A percentile compares a stretch with the other conserved stretches of the same genome.
These are phyloP conservation scores for Nidularia sp. DNA, from an alignment of 768 basidiomycete species.

Conservation along the genomic window DNA sequence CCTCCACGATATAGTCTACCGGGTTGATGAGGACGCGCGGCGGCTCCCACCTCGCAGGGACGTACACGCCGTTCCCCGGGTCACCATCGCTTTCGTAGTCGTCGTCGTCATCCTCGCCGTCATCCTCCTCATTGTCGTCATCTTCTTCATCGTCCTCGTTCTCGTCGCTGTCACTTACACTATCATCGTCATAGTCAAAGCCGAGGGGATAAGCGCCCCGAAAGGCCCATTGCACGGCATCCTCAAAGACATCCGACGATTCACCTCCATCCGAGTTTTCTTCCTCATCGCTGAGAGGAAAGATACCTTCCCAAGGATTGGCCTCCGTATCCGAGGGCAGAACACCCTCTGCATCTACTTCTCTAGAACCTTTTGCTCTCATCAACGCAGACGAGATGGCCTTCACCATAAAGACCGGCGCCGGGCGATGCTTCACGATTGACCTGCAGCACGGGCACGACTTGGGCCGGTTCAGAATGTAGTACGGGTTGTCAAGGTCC, in stretches of 20 bases:
- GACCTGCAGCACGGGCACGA: slow-evolving; percentile 73
- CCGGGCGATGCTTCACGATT: slow-evolving; percentile 50
- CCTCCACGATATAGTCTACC: slow-evolving; percentile 12
- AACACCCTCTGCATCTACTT: slow-evolving; percentile 6
- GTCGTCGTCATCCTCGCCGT: slow-evolving; percentile 20
- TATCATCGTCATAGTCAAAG: slow-evolving; percentile 5
- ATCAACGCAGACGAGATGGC: slow-evolving; percentile 45
- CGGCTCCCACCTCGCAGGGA: slow-evolving; percentile 55
- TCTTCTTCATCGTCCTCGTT: slow-evolving; percentile 11
- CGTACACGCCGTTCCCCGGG: slow-evolving; percentile 15
- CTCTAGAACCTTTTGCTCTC: slow-evolving; percentile 30
- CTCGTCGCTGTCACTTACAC: slow-evolving; percentile 9
- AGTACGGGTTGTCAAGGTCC: slow-evolving; percentile 32
- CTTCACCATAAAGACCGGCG: slow-evolving; percentile 68
- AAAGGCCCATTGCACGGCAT: slow-evolving; percentile 22
- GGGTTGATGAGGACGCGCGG: slow-evolving; percentile 31
- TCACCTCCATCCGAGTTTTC: slow-evolving; percentile 31
- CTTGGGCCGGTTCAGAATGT: slow-evolving; percentile 57
- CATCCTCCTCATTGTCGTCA: slow-evolving; percentile 17
- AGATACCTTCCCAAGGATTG: slow-evolving; percentile 74
- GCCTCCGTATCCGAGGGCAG: slow-evolving; percentile 27
- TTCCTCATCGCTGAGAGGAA: slow-evolving; percentile 41
- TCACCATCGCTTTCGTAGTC: slow-evolving; percentile 28
- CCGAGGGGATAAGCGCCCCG: slow-evolving; percentile 3
- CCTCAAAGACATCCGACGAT: slow-evolving; percentile 24